Evolutionary conservation across 768 basidiomycete species (phyloP).

Genomic region (Mrakia blollopis): DNA sequence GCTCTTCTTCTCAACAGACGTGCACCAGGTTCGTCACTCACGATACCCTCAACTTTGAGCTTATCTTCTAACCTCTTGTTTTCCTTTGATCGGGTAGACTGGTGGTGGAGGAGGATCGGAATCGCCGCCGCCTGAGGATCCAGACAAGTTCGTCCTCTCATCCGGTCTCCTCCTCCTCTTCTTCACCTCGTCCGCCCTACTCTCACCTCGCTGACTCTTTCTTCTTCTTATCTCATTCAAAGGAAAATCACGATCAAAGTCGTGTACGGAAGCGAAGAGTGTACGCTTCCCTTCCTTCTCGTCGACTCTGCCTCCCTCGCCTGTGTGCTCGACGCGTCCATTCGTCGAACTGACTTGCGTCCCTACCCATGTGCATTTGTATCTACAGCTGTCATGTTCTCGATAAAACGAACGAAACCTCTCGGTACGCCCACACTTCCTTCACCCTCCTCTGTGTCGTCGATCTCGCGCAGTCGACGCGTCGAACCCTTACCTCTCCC

Average conservation of each 20-base stretch:
- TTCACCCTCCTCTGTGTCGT: neutral
- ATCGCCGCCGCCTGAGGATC: slow-evolving; percentile 5
- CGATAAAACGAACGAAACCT: slow-evolving; percentile 3
- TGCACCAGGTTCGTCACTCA: neutral
- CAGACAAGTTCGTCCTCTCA: neutral
- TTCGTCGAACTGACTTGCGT: neutral
- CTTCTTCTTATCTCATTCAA: neutral
- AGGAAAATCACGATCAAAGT: slow-evolving; percentile 10
- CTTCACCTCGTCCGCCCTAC: neutral
- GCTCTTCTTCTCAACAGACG: neutral
- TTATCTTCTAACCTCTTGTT: neutral
- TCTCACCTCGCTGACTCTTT: neutral
- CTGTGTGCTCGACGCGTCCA: neutral
- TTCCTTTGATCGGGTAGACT: neutral
- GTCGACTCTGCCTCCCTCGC: neutral
- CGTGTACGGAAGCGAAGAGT: slow-evolving; percentile 9
- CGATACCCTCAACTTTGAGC: neutral
- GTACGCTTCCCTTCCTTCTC: neutral
- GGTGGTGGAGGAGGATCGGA: slow-evolving; percentile 5
- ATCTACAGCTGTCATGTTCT: slow-evolving; percentile 14
- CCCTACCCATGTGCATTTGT: neutral
- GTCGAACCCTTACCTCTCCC: too few species aligned
- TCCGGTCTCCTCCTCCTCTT: neutral
- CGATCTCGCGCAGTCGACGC: neutral
- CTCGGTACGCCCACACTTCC: neutral